phyloP scores from a whole-genome alignment of 345 rosid genomes.

The Euphorbia pulcherrima region DNA sequence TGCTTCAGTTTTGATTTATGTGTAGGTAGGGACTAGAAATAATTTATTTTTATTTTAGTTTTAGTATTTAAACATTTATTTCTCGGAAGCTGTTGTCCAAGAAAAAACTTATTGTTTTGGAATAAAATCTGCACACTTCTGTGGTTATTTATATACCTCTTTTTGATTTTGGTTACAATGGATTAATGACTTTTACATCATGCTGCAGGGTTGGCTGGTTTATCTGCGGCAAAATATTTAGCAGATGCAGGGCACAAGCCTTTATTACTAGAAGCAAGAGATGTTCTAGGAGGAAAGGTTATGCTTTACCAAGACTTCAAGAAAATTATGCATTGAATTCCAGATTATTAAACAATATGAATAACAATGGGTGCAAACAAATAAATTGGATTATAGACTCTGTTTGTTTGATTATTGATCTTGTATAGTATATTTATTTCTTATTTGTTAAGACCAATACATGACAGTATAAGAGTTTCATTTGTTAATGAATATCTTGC shows the following conservation, averaged over 20 bases:
- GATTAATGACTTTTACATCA: constrained; percentile 4
- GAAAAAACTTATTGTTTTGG: background rate
- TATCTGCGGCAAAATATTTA: constrained; percentile 86
- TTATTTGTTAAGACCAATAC: background rate
- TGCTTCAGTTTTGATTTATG: background rate
- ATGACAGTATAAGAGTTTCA: background rate
- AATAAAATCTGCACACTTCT: background rate
- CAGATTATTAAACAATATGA: background rate
- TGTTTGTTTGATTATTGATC: background rate
- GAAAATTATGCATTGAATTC: background rate
- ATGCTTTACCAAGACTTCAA: background rate
- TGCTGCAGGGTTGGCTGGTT: constrained; percentile 82
- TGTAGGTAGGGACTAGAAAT: background rate
- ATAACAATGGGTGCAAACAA: background rate
- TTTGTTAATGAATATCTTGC: background rate
- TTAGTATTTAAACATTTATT: background rate
- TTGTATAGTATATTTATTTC: background rate
- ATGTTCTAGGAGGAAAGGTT: constrained; percentile 98
- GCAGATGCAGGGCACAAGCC: constrained; percentile 96
- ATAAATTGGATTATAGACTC: background rate
- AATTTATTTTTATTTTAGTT: too few relatives aligned
- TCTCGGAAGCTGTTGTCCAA: background rate
- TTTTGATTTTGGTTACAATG: background rate
- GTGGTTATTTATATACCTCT: background rate
- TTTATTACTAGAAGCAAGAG: constrained; percentile 76